These are phyloP conservation scores for Oryza brachyantha DNA, from an alignment of 176 grass and related monocot species.

Conservation along the genomic window DNA sequence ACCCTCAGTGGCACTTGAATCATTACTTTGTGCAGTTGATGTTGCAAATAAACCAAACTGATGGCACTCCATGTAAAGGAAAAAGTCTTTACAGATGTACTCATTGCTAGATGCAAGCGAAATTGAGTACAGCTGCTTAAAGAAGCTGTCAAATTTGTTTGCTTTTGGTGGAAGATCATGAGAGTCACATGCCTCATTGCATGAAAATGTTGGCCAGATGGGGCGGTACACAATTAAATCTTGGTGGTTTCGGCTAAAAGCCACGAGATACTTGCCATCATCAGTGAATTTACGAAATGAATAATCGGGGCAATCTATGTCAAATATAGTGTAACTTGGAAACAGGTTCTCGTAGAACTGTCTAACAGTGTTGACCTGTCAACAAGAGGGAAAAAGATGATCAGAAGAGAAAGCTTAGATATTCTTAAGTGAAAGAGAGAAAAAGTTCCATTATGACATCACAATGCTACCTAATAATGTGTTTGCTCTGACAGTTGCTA, in stretches of 20 bases:
- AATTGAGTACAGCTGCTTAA: conserved; percentile 72
- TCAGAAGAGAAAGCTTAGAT: not conserved
- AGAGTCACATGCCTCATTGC: conserved; percentile 56
- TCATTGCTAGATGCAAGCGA: conserved; percentile 75
- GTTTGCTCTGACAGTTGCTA: not conserved
- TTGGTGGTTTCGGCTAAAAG: conserved; percentile 83
- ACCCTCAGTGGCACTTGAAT: conserved; percentile 52
- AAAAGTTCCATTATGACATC: not conserved
- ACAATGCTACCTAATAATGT: not conserved
- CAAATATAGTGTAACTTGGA: conserved; percentile 71
- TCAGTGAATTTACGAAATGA: conserved; percentile 90
- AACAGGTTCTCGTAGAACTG: conserved; percentile 95
- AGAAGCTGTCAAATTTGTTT: conserved; percentile 74
- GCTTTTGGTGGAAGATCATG: conserved; percentile 53
- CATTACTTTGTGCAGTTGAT: conserved; percentile 70
- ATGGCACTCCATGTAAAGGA: conserved; percentile 67
- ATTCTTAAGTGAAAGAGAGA: not conserved
- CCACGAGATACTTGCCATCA: conserved; percentile 82
- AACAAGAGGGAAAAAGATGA: not conserved
- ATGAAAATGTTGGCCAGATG: conserved; percentile 74
- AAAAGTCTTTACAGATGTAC: conserved; percentile 92
- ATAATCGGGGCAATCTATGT: conserved; percentile 84
- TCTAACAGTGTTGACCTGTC: conserved; percentile 75
- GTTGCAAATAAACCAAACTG: conserved; percentile 87
- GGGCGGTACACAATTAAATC: conserved; percentile 89